phyloP scores from a whole-genome alignment of 768 basidiomycete genomes.

The Mycena latifolia region DNA sequence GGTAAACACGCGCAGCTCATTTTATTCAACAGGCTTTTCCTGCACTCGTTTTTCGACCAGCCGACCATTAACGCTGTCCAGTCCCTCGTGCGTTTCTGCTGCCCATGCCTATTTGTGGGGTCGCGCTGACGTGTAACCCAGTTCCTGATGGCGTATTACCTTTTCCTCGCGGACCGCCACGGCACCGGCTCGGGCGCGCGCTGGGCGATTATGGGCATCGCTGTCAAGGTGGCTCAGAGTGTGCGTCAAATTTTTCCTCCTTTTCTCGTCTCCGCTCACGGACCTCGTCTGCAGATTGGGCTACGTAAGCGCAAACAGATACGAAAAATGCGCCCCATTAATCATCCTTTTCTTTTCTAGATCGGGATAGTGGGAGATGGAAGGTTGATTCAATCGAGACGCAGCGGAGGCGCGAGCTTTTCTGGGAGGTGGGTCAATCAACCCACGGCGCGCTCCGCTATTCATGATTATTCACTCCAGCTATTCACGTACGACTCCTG shows the following conservation, averaged over 20 bases:
- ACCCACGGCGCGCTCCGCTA: constrained; percentile 43
- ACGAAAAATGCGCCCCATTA: constrained; percentile 23
- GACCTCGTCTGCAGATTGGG: constrained; percentile 63
- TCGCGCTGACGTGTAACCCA: constrained; percentile 40
- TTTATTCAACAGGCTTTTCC: constrained; percentile 55
- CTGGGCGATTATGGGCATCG: constrained; percentile 78
- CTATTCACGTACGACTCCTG: constrained; percentile 65
- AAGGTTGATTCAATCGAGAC: constrained; percentile 71
- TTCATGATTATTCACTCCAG: constrained; percentile 6
- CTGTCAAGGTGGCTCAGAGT: constrained; percentile 78
- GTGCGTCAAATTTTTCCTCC: constrained; percentile 54
- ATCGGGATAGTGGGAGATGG: constrained; percentile 79
- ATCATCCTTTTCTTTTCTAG: constrained; percentile 47
- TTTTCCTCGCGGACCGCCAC: constrained; percentile 77
- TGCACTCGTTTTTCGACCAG: constrained; percentile 73
- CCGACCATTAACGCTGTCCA: constrained; percentile 78
- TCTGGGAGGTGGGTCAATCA: constrained; percentile 64
- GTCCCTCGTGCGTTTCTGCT: constrained; percentile 62
- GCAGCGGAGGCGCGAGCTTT: constrained; percentile 71
- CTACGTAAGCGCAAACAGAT: constrained; percentile 62
- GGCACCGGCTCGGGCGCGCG: constrained; percentile 73
- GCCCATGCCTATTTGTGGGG: constrained; percentile 31
- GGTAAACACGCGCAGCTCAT: constrained; percentile 22
- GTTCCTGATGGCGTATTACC: constrained; percentile 79
- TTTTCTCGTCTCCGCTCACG: constrained; percentile 30